phyloP scores from a whole-genome alignment of 2,329 filamentous ascomycete genomes.

The Aspergillus brunneoviolaceus region DNA sequence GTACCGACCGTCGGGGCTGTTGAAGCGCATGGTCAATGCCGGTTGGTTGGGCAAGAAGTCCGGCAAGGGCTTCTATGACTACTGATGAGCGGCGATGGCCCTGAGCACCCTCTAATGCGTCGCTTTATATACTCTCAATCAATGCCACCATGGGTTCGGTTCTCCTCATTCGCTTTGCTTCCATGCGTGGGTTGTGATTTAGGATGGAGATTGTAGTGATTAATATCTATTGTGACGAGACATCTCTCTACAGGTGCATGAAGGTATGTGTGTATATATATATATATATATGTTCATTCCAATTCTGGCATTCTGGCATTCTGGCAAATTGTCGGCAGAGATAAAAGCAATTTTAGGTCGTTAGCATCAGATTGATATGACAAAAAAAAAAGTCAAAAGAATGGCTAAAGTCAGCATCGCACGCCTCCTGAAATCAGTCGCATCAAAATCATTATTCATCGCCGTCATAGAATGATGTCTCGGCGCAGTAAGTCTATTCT shows the following conservation, averaged over 20 bases:
- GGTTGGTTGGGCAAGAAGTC: slow-evolving; percentile 98
- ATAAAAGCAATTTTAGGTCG: too few species aligned
- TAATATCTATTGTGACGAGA: too few species aligned
- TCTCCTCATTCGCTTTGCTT: too few species aligned
- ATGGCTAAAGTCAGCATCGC: background rate
- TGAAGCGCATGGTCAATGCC: slow-evolving; percentile 95
- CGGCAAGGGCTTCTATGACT: slow-evolving; percentile 93
- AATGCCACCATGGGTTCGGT: background rate
- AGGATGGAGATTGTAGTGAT: too few species aligned
- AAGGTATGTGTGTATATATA: too few species aligned
- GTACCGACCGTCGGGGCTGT: slow-evolving; percentile 82
- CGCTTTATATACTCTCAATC: background rate
- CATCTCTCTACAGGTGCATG: too few species aligned
- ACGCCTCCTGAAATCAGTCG: background rate
- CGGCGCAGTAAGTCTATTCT: background rate
- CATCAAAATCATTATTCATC: background rate
- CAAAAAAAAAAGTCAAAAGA: background rate
- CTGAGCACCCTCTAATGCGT: background rate
- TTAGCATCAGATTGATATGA: background rate
- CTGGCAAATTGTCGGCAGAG: background rate
- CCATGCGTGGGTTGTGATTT: too few species aligned
- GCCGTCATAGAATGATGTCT: background rate
- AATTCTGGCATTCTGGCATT: background rate
- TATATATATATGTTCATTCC: too few species aligned
- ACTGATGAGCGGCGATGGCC: slow-evolving; percentile 48